These are phyloP conservation scores for Byssoonygena ceratinophila DNA, from an alignment of 2,329 filamentous ascomycete species.

Conservation along the genomic window DNA sequence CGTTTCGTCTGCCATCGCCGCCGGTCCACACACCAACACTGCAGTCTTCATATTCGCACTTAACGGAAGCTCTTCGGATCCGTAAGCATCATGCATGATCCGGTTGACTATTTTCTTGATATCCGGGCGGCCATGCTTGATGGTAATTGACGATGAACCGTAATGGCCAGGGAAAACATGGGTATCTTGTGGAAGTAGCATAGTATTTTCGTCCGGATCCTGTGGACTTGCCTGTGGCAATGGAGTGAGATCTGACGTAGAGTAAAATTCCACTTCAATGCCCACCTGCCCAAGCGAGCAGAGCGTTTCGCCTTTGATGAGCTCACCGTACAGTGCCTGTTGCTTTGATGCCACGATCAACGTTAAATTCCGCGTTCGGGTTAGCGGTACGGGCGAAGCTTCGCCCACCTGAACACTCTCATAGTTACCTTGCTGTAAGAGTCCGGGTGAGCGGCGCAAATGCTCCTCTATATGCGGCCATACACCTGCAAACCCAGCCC, in stretches of 20 bases:
- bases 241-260: background rate
- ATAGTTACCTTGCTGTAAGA: background rate
- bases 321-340: conserved; percentile 6
- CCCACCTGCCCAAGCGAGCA: conserved; percentile 2
- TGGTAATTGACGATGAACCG: background rate
- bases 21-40: conserved; percentile 35
- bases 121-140: conserved; percentile 11
- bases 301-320: conserved; percentile 5
- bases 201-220: conserved; percentile 11
- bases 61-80: background rate
- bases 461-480: conserved; percentile 31
- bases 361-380: conserved; percentile 16
- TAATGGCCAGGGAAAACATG: background rate
- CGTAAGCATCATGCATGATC: background rate
- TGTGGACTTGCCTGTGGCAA: background rate
- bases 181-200: background rate
- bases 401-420: background rate
- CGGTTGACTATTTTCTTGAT: conserved; percentile 4
- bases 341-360: conserved; percentile 21
- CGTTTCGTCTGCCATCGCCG: conserved; percentile 36
- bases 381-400: background rate
- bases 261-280: conserved; percentile 12
- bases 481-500: conserved; percentile 32
- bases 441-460: conserved; percentile 11
- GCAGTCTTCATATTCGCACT: conserved; percentile 16